Evolutionary conservation across 2,329 filamentous ascomycete genomes (phyloP).

Genomic region (Cladosporium colombiae): DNA sequence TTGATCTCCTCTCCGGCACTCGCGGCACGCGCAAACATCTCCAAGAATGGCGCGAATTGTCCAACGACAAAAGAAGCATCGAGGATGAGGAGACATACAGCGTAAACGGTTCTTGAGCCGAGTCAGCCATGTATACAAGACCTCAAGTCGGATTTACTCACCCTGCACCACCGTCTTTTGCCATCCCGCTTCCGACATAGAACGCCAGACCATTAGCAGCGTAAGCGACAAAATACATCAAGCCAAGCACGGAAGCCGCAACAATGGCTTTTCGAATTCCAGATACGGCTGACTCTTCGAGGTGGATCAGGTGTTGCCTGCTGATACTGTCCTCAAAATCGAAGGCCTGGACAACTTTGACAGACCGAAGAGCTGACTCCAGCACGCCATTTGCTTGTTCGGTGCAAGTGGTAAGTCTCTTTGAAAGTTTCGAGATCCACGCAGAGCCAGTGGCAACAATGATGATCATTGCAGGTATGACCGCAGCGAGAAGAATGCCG

Average conservation of each 20-base stretch:
- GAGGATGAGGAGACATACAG: conserved; percentile 64
- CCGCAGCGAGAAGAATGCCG: conserved; percentile 46
- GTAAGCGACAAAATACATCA: conserved; percentile 49
- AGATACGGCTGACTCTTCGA: conserved; percentile 38
- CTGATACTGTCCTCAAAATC: conserved; percentile 45
- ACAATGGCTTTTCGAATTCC: conserved; percentile 45
- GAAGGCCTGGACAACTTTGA: conserved; percentile 53
- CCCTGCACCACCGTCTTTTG: conserved; percentile 43
- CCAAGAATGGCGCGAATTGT: conserved; percentile 63
- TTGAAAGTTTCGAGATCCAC: conserved; percentile 43
- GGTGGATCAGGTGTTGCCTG: conserved; percentile 39
- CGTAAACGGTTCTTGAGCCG: conserved; percentile 52
- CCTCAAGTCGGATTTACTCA: background rate
- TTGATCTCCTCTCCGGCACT: conserved; percentile 51
- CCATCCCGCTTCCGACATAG: conserved; percentile 43
- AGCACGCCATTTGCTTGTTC: conserved; percentile 48
- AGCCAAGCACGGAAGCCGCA: conserved; percentile 45
- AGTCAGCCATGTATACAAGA: background rate
- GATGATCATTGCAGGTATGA: conserved; percentile 52
- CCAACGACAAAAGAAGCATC: conserved; percentile 66
- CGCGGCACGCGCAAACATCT: conserved; percentile 56
- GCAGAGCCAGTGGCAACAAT: conserved; percentile 47
- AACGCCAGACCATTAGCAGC: conserved; percentile 50
- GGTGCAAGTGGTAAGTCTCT: conserved; percentile 40
- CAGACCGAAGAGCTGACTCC: conserved; percentile 48